Evolutionary conservation across 768 basidiomycete species (phyloP).

Genomic region (Hypholoma fasciculare): DNA sequence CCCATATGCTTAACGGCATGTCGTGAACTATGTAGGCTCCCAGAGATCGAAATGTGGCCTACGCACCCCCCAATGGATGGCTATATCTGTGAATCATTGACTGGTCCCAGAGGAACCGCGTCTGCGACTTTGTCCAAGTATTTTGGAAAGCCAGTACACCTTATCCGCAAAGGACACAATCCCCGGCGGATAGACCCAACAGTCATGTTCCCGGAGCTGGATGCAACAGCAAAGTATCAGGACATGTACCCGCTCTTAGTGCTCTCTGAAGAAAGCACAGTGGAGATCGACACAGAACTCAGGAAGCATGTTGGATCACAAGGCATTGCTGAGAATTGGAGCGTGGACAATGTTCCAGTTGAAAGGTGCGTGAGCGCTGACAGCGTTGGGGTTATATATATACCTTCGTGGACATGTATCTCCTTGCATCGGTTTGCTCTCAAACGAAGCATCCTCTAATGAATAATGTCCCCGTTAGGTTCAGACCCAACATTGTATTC

Average conservation of each 20-base stretch:
- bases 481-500: constrained; percentile 76
- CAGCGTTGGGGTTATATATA: not conserved
- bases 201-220: constrained; percentile 53
- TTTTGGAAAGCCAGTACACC: constrained; percentile 58
- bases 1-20: not conserved
- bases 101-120: constrained; percentile 36
- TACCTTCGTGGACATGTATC: not conserved
- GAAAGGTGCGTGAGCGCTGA: constrained; percentile 49
- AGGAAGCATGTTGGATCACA: constrained; percentile 46
- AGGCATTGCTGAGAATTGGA: constrained; percentile 55
- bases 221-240: constrained; percentile 59
- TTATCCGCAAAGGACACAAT: constrained; percentile 66
- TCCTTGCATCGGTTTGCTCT: not conserved
- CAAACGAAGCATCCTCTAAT: not conserved
- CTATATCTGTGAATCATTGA: constrained; percentile 55
- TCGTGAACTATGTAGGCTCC: constrained; percentile 40
- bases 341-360: constrained; percentile 45
- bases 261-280: constrained; percentile 66
- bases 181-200: constrained; percentile 55
- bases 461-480: constrained; percentile 38
- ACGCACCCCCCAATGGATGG: constrained; percentile 53
- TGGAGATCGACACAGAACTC: constrained; percentile 48
- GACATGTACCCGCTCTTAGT: constrained; percentile 73
- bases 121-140: constrained; percentile 61
- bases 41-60: constrained; percentile 51